Evolutionary conservation across 2,329 filamentous ascomycete genomes (phyloP), one percentile per base, ranked within the genome.

Genomic region (Escovopsis sp.): DNA sequence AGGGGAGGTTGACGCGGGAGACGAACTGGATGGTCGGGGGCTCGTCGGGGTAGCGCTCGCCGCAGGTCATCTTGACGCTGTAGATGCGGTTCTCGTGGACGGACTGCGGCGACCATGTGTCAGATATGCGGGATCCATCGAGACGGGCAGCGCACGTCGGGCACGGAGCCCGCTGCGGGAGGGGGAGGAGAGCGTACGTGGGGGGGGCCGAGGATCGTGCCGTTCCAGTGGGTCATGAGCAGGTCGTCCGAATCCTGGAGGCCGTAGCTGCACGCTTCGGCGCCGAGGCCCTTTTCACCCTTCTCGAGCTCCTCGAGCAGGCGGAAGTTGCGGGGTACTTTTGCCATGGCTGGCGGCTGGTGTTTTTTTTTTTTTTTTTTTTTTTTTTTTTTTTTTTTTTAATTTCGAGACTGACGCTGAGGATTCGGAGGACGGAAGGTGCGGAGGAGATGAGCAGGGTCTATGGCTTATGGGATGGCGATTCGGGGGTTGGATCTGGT

Each of bases 21-120:
- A 91, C 79, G 65, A 98, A 98, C 57, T 89, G 80, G 56, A 98
- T 85, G 41, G 82, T 79, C 0, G 91, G 91, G 38, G 91, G 91
- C 48, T 76, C 70, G 60, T 94, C 87, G 41, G 91, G 91, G 62
- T 98, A 98, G 45, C 84, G 70, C 39, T 79, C 72, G 48, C 87
- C 88, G 68, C 91, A 98, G 68, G 94, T 82, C 69, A 98, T 94
- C 65, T 89, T 93, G 55, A 98, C 75, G 53, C 86, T 93, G 73
- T 98, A 98, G 68, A 98, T 98, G 57, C 91, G 84, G 67, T 98
- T 98, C 72, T 98, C 91, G 62, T 96, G 89, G 48, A 82, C 87
- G 64, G 87, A 94, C 85, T 91, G 57, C 36, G 11, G 36, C 33
- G 32, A 38, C 38, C 26, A n/a, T 39, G 19, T 19, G 30, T 40